phyloP scores from a whole-genome alignment of 441 rosid species.

The Hypseocharis bilobata region DNA sequence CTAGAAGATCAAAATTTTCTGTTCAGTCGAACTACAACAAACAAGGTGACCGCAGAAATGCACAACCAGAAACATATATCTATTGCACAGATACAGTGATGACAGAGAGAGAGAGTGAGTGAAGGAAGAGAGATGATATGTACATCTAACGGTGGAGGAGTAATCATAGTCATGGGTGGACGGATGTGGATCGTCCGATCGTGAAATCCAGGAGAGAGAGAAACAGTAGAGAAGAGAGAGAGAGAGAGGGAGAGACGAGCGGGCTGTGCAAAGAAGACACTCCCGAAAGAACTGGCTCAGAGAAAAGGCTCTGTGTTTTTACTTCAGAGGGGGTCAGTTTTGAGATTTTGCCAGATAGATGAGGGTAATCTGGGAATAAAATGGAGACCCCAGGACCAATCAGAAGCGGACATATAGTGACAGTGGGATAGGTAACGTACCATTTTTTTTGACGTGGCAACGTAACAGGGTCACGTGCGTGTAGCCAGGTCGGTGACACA shows the following conservation, averaged over 20 bases:
- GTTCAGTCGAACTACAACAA: neutral
- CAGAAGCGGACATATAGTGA: constrained; percentile 5
- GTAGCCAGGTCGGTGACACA: constrained; percentile 17
- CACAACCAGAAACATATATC: neutral
- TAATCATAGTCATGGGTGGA: constrained; percentile 63
- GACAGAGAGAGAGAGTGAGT: constrained; percentile 5
- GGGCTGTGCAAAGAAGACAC: constrained; percentile 24
- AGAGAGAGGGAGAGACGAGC: constrained; percentile 11
- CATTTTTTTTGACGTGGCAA: constrained; percentile 22
- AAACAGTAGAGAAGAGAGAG: constrained; percentile 5
- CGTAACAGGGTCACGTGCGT: constrained; percentile 25
- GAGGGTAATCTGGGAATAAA: constrained; percentile 20
- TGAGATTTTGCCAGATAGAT: neutral
- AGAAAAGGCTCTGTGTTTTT: constrained; percentile 8
- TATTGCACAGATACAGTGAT: neutral
- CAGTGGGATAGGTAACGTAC: neutral
- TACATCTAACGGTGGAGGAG: constrained; percentile 81
- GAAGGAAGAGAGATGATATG: constrained; percentile 17
- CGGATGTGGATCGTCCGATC: constrained; percentile 33
- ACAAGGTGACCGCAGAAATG: neutral
- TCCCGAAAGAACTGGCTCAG: constrained; percentile 22
- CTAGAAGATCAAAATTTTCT: constrained; percentile 13
- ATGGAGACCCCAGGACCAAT: neutral
- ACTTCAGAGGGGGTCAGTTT: constrained; percentile 17
- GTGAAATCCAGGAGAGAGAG: constrained; percentile 25